Base-by-base conservation (phyloP, 768 basidiomycete species). In the Mycena sanguinolenta region DNA sequence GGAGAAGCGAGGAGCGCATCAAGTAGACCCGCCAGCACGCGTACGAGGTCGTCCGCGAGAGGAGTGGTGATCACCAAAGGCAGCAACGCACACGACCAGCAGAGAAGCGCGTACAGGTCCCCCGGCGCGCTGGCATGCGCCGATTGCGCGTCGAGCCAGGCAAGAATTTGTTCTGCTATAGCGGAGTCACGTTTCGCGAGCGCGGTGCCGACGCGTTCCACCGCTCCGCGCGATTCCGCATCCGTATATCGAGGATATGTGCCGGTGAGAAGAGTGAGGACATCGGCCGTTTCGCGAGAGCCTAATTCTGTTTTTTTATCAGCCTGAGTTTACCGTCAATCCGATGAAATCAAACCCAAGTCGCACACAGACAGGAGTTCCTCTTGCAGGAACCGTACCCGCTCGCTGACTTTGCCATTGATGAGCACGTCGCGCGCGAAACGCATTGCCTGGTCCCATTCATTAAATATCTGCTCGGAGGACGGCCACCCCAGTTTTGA, bases 221-320 rank as follows among this genome's bases (percentile, higher is more conserved):
- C 92, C 3, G 92, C 93, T 64, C 89, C 86, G 69, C 91, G 85
- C 1, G 95, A 96, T 57, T 84, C 76, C 3, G 85, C 78, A 77
- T 97, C 95, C 52, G 89, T 82, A 83, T 96, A 96, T 74, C 92
- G 89, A 19, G 93, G 89, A 79, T 95, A 93, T 0, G 93, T 95
- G 60, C 89, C 81, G 2, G 91, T 92, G 58, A 96, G 80, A 6
- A 96, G 82, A 67, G 85, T 85, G 79, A 96, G 92, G 28, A 96
- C 75, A 76, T 95, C 94, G 13, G 54, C 54, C 23, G 62, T 67
- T 67, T 73, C 50, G 25, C 72, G 65, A 58, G 72, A 70, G 28
- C 72, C 69, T 21, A 73, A 42, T 5, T 73, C 72, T 73, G 36
- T 39, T 32, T 52, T 17, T 58, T 50, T 65, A 44, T 69, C 34